phyloP scores from a whole-genome alignment of 2,329 filamentous ascomycete species.

The Ophiocordyceps polyrhachis-furcata region DNA sequence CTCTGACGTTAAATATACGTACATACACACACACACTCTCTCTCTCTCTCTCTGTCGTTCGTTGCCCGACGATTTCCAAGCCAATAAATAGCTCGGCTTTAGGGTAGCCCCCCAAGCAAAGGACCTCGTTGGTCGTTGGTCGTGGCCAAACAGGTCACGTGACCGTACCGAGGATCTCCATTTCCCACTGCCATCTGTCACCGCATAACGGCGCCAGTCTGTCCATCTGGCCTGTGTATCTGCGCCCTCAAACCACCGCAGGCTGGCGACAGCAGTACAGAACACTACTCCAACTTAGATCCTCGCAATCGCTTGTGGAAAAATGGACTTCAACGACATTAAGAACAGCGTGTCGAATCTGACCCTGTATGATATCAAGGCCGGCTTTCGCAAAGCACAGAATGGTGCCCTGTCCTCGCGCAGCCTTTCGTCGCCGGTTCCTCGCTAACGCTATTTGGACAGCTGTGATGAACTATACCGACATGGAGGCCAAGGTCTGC shows the following conservation, averaged over 20 bases:
- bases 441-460: constrained; percentile 10
- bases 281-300: neutral
- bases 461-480: constrained; percentile 97
- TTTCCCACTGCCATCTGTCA: neutral
- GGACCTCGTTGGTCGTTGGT: no score
- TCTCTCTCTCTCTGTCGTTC: no score
- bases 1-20: no score
- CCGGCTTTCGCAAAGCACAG: constrained; percentile 83
- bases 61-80: no score
- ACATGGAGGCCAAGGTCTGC: constrained; percentile 58
- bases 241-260: neutral
- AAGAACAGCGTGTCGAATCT: constrained; percentile 81
- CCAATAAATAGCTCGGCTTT: no score
- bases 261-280: neutral
- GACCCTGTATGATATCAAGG: constrained; percentile 89
- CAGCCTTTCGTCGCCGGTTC: neutral
- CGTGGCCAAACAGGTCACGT: no score
- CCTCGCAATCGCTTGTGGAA: constrained; percentile 7
- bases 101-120: no score
- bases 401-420: constrained; percentile 47
- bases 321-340: constrained; percentile 72
- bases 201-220: constrained; percentile 2
- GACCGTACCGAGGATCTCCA: no score
- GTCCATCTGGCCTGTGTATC: constrained; percentile 10
- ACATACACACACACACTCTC: no score